Evolutionary conservation across 2,329 filamentous ascomycete species (phyloP).

Genomic region (Pseudonectria foliicola): DNA sequence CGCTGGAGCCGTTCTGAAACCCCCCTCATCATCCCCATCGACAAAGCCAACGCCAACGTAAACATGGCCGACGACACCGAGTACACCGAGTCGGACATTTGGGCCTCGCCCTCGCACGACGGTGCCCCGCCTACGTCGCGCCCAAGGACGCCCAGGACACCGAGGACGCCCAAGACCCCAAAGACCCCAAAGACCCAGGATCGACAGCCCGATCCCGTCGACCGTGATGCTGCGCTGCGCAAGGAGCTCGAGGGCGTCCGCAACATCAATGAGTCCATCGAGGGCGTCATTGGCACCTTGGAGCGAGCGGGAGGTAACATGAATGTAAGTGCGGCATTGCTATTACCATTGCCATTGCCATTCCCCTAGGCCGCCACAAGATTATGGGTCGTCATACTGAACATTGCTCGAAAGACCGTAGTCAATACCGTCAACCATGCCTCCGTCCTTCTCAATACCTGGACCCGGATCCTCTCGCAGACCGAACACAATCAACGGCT

Average conservation of each 20-base stretch:
- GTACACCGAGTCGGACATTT: constrained; percentile 42
- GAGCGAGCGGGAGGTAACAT: constrained; percentile 70
- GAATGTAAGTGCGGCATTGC: constrained; percentile 43
- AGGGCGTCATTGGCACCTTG: constrained; percentile 65
- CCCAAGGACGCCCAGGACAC: constrained; percentile 33
- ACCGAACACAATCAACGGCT: constrained; percentile 96
- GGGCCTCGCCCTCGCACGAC: constrained; percentile 36
- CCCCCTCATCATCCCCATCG: neutral
- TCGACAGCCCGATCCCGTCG: constrained; percentile 39
- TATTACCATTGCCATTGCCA: neutral
- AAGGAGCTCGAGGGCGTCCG: constrained; percentile 77
- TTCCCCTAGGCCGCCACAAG: no score
- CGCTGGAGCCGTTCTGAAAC: no score
- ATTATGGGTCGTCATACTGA: no score
- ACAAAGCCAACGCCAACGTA: constrained; percentile 2
- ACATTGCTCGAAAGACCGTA: no score
- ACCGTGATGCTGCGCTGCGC: constrained; percentile 66
- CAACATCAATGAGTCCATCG: constrained; percentile 81
- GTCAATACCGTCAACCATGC: constrained; percentile 79
- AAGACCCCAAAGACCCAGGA: constrained; percentile 36
- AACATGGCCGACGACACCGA: constrained; percentile 39
- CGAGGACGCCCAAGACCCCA: constrained; percentile 42
- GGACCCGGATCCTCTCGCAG: constrained; percentile 92
- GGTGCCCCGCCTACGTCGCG: constrained; percentile 22
- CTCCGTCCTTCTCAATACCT: constrained; percentile 84